Evolutionary conservation across 139 green algal genomes (phyloP).

Genomic region (Chlamydomonas urium): DNA sequence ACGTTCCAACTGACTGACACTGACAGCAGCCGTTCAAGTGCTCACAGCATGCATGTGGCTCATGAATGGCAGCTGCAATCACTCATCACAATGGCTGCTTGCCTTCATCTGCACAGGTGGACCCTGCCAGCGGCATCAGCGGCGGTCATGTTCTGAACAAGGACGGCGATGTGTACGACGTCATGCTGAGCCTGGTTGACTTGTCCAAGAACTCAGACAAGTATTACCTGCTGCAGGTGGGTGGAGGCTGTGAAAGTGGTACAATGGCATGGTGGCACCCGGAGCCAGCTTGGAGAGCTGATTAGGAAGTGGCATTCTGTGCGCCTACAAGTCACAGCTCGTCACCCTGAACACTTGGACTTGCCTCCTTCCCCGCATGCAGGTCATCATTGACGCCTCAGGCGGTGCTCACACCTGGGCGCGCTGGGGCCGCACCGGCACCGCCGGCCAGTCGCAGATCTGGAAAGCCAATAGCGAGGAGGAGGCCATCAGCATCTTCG

Average conservation of each 20-base stretch:
- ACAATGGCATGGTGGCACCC: too few relatives aligned
- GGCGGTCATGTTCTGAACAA: slow-evolving; percentile 2
- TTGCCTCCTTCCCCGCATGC: too few relatives aligned
- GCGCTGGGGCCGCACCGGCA: slow-evolving; percentile 21
- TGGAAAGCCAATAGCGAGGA: slow-evolving; percentile 5
- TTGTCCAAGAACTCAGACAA: slow-evolving; percentile 17
- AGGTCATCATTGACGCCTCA: too few relatives aligned
- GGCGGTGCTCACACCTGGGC: slow-evolving; percentile 1
- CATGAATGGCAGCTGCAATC: not conserved
- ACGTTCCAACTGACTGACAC: not conserved
- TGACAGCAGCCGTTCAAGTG: not conserved
- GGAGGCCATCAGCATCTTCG: slow-evolving; percentile 7
- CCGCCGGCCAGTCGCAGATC: slow-evolving; percentile 13
- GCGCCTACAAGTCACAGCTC: too few relatives aligned
- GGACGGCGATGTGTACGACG: slow-evolving; percentile 18
- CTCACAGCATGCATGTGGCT: not conserved
- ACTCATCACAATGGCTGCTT: not conserved
- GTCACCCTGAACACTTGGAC: too few relatives aligned
- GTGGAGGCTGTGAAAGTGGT: too few relatives aligned
- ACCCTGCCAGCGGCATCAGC: slow-evolving; percentile 2
- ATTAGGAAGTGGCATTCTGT: too few relatives aligned
- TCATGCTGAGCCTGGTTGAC: slow-evolving; percentile 23
- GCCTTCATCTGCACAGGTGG: not conserved
- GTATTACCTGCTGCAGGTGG: slow-evolving; percentile 26
- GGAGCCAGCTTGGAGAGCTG: too few relatives aligned